Percentiles rank a stretch among this genome's conserved stretches.
Evolutionary conservation across 768 basidiomycete genomes (phyloP).

Genomic region (Mycena amicta): DNA sequence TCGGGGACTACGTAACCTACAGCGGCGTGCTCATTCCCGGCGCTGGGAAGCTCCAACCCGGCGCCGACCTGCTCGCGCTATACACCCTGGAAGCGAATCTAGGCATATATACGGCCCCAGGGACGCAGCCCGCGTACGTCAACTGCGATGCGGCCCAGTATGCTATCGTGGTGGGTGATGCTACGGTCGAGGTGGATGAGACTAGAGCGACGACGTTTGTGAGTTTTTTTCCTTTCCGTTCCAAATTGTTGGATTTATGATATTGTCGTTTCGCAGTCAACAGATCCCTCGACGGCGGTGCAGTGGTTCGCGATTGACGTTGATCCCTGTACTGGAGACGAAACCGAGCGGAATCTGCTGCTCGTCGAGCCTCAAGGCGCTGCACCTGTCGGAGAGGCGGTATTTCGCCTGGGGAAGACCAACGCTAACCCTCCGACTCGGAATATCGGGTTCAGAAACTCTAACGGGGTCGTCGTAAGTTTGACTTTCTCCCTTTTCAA

Average conservation of each 20-base stretch:
- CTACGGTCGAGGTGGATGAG: neutral
- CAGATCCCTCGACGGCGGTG: slow-evolving; percentile 8
- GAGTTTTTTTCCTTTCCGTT: no score
- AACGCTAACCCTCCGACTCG: slow-evolving; percentile 20
- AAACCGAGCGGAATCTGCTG: slow-evolving; percentile 18
- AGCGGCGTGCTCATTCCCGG: slow-evolving; percentile 21
- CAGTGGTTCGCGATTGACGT: slow-evolving; percentile 23
- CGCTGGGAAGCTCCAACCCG: no score
- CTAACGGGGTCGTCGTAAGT: slow-evolving; percentile 5
- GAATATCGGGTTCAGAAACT: slow-evolving; percentile 19
- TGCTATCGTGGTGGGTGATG: neutral
- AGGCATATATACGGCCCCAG: slow-evolving; percentile 22
- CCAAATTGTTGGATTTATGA: no score
- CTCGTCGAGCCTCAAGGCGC: neutral
- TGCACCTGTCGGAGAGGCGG: neutral
- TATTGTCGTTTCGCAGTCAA: neutral
- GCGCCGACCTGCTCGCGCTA: slow-evolving; percentile 16
- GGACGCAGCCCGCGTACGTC: slow-evolving; percentile 23
- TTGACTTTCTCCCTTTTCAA: neutral
- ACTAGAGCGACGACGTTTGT: neutral
- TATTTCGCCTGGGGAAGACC: slow-evolving; percentile 9
- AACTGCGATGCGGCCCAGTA: slow-evolving; percentile 14
- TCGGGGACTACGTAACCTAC: slow-evolving; percentile 24
- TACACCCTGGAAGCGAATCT: slow-evolving; percentile 24
- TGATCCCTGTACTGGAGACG: slow-evolving; percentile 23